A percentile compares a stretch with the other conserved stretches of the same genome.
phyloP scores from a whole-genome alignment of 805 yeast species.

The Lipomyces orientalis region DNA sequence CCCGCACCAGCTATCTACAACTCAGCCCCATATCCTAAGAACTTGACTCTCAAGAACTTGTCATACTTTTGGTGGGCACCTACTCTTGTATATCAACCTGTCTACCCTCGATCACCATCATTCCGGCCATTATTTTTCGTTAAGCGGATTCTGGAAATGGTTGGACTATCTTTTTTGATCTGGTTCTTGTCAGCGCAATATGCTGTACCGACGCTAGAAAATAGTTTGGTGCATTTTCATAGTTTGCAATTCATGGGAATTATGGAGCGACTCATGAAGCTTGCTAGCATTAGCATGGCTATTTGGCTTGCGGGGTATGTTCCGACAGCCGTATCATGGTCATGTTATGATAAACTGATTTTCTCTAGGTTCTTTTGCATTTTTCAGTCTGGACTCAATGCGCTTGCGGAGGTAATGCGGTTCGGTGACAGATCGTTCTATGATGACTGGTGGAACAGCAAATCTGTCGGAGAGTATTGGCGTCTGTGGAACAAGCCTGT shows the following conservation, averaged over 20 bases:
- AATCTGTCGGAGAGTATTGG: slow-evolving; percentile 57
- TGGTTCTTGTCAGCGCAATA: slow-evolving; percentile 51
- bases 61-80: slow-evolving; percentile 54
- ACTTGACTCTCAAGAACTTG: slow-evolving; percentile 47
- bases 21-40: slow-evolving; percentile 49
- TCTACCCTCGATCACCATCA: slow-evolving; percentile 49
- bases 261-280: slow-evolving; percentile 48
- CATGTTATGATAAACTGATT: neutral
- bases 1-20: slow-evolving; percentile 47
- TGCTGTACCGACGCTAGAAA: slow-evolving; percentile 53
- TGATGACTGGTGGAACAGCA: slow-evolving; percentile 58
- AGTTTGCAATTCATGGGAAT: slow-evolving; percentile 41
- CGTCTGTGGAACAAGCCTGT: slow-evolving; percentile 55
- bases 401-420: slow-evolving; percentile 52
- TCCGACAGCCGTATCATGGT: neutral
- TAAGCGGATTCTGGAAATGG: slow-evolving; percentile 48
- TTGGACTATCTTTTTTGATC: slow-evolving; percentile 43
- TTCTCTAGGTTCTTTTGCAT: slow-evolving; percentile 45
- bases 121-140: slow-evolving; percentile 46
- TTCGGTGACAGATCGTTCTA: slow-evolving; percentile 56
- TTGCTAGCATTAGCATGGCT: slow-evolving; percentile 50
- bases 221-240: slow-evolving; percentile 44
- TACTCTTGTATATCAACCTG: slow-evolving; percentile 56
- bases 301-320: slow-evolving; percentile 51
- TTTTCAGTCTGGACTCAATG: slow-evolving; percentile 52